Evolutionary conservation across 2,329 filamentous ascomycete genomes (phyloP).

Genomic region (Lecanicillium sp.): DNA sequence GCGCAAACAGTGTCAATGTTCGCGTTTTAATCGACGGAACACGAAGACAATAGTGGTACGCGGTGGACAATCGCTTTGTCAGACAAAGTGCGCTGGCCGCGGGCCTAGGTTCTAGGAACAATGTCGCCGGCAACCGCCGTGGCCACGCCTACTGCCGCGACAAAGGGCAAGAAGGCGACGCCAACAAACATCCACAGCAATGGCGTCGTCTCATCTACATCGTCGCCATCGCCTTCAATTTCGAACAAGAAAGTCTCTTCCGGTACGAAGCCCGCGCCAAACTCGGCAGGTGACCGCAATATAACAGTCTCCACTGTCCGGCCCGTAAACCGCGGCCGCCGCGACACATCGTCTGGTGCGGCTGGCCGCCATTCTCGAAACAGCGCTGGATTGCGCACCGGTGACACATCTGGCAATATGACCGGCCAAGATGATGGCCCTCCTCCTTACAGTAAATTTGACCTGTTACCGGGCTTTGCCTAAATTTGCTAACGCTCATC

Average conservation of each 20-base stretch:
- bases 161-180: slow-evolving; percentile 61
- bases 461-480: not conserved
- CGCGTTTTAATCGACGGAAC: slow-evolving; percentile 3
- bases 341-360: slow-evolving; percentile 41
- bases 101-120: slow-evolving; percentile 19
- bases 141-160: slow-evolving; percentile 31
- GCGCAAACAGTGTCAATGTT: slow-evolving; percentile 4
- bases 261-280: slow-evolving; percentile 31
- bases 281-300: slow-evolving; percentile 25
- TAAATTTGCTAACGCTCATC: slow-evolving; percentile 14
- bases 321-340: slow-evolving; percentile 48
- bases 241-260: slow-evolving; percentile 45
- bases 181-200: slow-evolving; percentile 61
- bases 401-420: slow-evolving; percentile 37
- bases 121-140: slow-evolving; percentile 51
- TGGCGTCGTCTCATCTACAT: slow-evolving; percentile 46
- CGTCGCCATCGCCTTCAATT: slow-evolving; percentile 51
- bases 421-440: slow-evolving; percentile 31
- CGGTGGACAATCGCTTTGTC: slow-evolving; percentile 4
- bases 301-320: slow-evolving; percentile 35
- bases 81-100: slow-evolving; percentile 7
- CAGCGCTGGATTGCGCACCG: slow-evolving; percentile 40
- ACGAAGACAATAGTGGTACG: slow-evolving; percentile 3
- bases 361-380: slow-evolving; percentile 40
- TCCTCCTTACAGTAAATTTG: slow-evolving; percentile 43